A percentile compares a stretch with the other conserved stretches of the same genome.
Evolutionary conservation across 768 basidiomycete genomes (phyloP).

Genomic region (Lactarius trivialis): DNA sequence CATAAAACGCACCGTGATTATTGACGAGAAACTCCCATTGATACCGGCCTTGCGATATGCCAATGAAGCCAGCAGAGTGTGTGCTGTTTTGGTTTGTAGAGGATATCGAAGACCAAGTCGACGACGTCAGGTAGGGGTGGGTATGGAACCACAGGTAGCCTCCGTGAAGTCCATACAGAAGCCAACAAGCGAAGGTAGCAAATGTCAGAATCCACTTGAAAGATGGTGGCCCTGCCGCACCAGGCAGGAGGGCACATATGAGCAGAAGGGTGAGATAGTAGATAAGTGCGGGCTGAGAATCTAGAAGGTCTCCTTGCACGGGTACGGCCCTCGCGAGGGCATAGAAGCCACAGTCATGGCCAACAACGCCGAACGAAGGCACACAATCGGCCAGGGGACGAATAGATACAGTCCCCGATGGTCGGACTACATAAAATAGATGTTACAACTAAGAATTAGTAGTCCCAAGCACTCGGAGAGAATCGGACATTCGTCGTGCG

Average conservation of each 20-base stretch:
- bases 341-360: neutral
- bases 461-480: neutral
- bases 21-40: neutral
- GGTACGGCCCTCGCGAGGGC: neutral
- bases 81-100: neutral
- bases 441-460: neutral
- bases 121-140: neutral
- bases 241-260: neutral
- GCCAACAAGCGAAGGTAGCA: neutral
- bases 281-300: neutral
- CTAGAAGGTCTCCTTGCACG: neutral
- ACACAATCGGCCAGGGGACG: neutral
- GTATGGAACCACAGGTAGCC: too few species aligned
- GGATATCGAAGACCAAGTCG: too few species aligned
- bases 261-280: neutral
- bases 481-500: neutral
- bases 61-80: neutral
- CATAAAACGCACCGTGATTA: neutral
- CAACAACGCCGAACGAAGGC: neutral
- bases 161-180: neutral
- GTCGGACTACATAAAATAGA: neutral
- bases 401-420: neutral
- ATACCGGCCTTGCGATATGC: too few species aligned
- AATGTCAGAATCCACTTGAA: neutral
- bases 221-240: neutral